These are phyloP conservation scores for Eucalyptus globulus DNA, from an alignment of 345 rosid species.

Conservation along the genomic window DNA sequence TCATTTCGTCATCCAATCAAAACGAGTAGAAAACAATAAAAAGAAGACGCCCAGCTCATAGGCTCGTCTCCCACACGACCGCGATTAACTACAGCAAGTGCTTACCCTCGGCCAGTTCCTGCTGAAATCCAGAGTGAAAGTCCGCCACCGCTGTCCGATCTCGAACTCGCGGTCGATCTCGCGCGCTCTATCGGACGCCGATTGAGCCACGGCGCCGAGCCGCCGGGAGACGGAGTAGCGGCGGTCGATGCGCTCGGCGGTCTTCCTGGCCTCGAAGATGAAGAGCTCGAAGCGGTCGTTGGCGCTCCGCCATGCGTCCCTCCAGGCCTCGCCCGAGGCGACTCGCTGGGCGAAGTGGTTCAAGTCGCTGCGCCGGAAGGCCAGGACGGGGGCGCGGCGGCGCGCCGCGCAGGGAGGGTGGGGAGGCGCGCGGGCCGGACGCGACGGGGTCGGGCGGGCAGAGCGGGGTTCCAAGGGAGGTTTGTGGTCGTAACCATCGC, in stretches of 20 bases:
- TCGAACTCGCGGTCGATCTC: constrained; percentile 70
- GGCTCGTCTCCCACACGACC: background rate
- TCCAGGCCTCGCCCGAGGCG: constrained; percentile 59
- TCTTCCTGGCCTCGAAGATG: constrained; percentile 71
- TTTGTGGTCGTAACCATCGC: constrained; percentile 1
- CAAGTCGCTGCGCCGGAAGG: constrained; percentile 56
- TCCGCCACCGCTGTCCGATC: constrained; percentile 55
- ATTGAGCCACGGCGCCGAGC: constrained; percentile 33
- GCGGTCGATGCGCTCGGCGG: constrained; percentile 74
- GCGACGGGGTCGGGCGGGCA: background rate
- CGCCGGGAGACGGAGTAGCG: constrained; percentile 70
- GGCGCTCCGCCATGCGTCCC: constrained; percentile 72
- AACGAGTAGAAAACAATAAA: background rate
- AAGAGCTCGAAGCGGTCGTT: constrained; percentile 82
- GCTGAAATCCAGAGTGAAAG: constrained; percentile 49
- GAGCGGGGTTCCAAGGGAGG: background rate
- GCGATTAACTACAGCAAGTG: background rate
- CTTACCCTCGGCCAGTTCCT: constrained; percentile 83
- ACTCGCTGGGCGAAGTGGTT: constrained; percentile 42
- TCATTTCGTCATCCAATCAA: background rate
- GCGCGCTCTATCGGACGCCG: constrained; percentile 58
- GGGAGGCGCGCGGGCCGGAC: background rate
- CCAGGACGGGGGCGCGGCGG: background rate
- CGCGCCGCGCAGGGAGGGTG: background rate
- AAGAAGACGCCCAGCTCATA: background rate